Conservation (phyloP, 2,329 filamentous ascomycete genomes). For the Neopestalotiopsis sp. region DNA sequence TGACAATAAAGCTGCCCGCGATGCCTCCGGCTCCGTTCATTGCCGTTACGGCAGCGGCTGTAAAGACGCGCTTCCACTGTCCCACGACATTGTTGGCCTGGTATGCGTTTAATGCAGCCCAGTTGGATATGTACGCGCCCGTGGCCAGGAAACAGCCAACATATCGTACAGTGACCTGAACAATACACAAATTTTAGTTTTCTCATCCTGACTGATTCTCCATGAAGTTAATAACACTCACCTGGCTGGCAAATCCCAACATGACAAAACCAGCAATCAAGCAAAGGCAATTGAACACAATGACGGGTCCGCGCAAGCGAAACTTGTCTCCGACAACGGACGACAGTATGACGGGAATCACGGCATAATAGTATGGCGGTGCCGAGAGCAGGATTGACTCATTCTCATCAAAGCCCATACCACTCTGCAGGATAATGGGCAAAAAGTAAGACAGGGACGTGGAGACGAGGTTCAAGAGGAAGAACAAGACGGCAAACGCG, state of each 20-base stretch:
- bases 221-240: conserved; percentile 49
- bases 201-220: not conserved
- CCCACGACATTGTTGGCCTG: conserved; percentile 67
- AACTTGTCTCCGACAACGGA: conserved; percentile 67
- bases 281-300: conserved; percentile 67
- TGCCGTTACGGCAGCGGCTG: conserved; percentile 64
- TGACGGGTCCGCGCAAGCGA: conserved; percentile 65
- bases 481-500: conserved; percentile 56
- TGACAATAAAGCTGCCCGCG: conserved; percentile 70
- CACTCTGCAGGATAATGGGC: conserved; percentile 62
- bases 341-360: conserved; percentile 67
- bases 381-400: conserved; percentile 67
- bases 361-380: conserved; percentile 72
- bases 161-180: conserved; percentile 65
- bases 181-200: not conserved
- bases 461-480: conserved; percentile 64
- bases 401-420: conserved; percentile 59
- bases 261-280: conserved; percentile 69
- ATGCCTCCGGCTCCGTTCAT: conserved; percentile 69
- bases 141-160: conserved; percentile 70
- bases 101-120: conserved; percentile 69
- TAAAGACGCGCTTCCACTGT: conserved; percentile 70
- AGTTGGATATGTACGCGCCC: conserved; percentile 72
- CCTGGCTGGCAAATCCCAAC: conserved; percentile 65
- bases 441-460: conserved; percentile 71